Percentiles rank a stretch among this genome's conserved stretches.
phyloP scores from a whole-genome alignment of 2,329 filamentous ascomycete species.

The Herpotrichia juniperi region DNA sequence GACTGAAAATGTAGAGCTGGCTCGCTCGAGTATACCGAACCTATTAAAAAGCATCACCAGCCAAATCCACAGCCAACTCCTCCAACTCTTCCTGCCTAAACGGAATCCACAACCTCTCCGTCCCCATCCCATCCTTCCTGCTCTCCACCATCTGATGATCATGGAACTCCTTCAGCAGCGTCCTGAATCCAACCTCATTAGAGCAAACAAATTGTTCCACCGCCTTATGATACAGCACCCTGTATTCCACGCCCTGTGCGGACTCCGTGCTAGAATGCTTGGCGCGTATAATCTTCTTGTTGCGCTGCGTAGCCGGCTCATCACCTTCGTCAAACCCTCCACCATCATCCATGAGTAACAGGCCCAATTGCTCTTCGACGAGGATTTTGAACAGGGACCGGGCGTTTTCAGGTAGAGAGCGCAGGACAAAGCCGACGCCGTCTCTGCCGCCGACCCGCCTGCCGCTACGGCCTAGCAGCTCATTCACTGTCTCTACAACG shows the following conservation, averaged over 20 bases:
- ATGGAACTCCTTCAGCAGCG: slow-evolving; percentile 94
- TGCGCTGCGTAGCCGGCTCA: slow-evolving; percentile 18
- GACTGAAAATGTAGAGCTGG: no score
- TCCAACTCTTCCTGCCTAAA: slow-evolving; percentile 89
- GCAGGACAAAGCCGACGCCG: slow-evolving; percentile 88
- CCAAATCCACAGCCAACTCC: slow-evolving; percentile 80
- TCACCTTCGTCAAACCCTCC: slow-evolving; percentile 32
- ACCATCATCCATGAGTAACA: slow-evolving; percentile 59
- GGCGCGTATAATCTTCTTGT: slow-evolving; percentile 31
- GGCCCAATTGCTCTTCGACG: slow-evolving; percentile 80
- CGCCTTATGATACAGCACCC: slow-evolving; percentile 91
- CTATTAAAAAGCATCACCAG: slow-evolving; percentile 31
- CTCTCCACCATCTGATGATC: slow-evolving; percentile 98
- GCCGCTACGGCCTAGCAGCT: slow-evolving; percentile 80
- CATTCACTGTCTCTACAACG: slow-evolving; percentile 88
- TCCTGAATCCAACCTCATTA: slow-evolving; percentile 94
- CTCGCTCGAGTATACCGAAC: no score
- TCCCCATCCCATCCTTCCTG: slow-evolving; percentile 82
- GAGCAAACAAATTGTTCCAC: slow-evolving; percentile 97
- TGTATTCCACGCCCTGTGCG: slow-evolving; percentile 78
- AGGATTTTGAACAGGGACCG: slow-evolving; percentile 84
- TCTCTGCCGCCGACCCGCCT: slow-evolving; percentile 85
- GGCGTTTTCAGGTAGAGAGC: slow-evolving; percentile 89
- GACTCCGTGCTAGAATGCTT: slow-evolving; percentile 39
- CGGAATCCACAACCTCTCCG: slow-evolving; percentile 83